Base-by-base conservation (phyloP, 768 basidiomycete genomes). In the Termitomyces sp. region DNA sequence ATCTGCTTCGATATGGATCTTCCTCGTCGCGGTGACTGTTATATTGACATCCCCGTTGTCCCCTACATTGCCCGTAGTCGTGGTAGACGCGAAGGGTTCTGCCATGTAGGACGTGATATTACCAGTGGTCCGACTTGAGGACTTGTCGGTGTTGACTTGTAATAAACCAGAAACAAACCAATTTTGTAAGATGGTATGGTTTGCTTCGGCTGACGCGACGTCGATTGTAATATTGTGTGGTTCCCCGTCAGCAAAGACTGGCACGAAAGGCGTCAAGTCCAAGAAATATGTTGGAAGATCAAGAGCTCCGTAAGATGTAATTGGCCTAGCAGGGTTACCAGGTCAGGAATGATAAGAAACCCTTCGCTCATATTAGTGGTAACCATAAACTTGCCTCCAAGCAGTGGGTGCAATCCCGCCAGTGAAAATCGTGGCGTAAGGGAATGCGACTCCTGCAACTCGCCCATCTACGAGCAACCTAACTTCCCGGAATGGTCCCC, bases 211-310 rank as follows among this genome's bases (percentile, higher is more conserved):
- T 3, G 90, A 89, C 29, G 76, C 80, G 41, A 92, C 85, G 64
- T 92, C 85, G 37, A 94, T 74, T 51, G 84, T 81, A 64, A 92
- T 77, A 46, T 75, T 84, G 68, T 92, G 91, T 18, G 84, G 73
- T 24, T 79, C 66, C 1, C 85, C 85, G 56, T 89, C 87, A 0
- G 85, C 77, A 44, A 92, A 76, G 20, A 84, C 62, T 5, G 88
- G 88, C 1, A 87, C 79, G 68, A 92, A 92, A 2, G 90, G 87
- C 7, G 90, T 90, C 53, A 90, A 69, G 67, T 91, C 90, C 22
- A 92, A 60, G 67, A 85, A 85, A 69, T 91, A 92, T 2, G 87
- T 90, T 1, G 90, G 90, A 12, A 89, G 76, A 66, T 91, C 88
- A 24, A 90, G 72, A 2, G 87, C 87, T 12, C 88, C 87, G 57